Base-by-base conservation (phyloP, 768 basidiomycete species). In the Collybiopsis confluens region DNA sequence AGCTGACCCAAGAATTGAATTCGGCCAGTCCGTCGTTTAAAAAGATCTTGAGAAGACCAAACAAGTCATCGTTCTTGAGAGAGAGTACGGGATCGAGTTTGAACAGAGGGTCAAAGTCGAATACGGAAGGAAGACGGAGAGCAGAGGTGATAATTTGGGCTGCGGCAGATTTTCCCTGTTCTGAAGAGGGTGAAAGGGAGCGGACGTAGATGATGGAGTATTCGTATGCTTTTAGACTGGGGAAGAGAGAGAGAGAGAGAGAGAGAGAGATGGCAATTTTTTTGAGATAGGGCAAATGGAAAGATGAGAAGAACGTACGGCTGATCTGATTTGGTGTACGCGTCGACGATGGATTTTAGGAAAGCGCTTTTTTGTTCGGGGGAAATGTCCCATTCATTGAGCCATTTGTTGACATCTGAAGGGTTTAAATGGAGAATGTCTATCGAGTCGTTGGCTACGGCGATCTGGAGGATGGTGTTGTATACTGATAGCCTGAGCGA, bases 61-160 rank as follows among this genome's bases (percentile, higher is more conserved):
- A 92, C 10, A 92, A 74, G 28, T 85, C 83, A 64, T 89, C 82
- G 44, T 81, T 79, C 64, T 88, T 86, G 33, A 74, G 69, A 11
- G 80, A 76, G 38, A 88, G 66, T 33, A 91, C 78, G 1, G 83
- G 80, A 51, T 91, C 85, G 37, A 95, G 73, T 56, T 85, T 86
- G 75, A 92, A 85, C 26, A 92, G 70, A 6, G 83, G 66, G 65
- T 94, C 90, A 62, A 93, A 89, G 69, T 95, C 85, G 67, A 93
- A 90, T 54, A 88, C 66, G 13, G 71, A 70, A 2, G 87, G 83
- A 35, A 85, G 72, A 30, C 82, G 79, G 28, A 92, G 74, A 18
- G 88, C 85, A 6, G 79, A 72, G 5, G 81, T 77, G 56, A 92
- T 83, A 33, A 79, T 69, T 30, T 84, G 77, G 23, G 84, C 59